Conservation (phyloP, 1,139 yeast genomes). For the Protomyces arabidopsidicola region DNA sequence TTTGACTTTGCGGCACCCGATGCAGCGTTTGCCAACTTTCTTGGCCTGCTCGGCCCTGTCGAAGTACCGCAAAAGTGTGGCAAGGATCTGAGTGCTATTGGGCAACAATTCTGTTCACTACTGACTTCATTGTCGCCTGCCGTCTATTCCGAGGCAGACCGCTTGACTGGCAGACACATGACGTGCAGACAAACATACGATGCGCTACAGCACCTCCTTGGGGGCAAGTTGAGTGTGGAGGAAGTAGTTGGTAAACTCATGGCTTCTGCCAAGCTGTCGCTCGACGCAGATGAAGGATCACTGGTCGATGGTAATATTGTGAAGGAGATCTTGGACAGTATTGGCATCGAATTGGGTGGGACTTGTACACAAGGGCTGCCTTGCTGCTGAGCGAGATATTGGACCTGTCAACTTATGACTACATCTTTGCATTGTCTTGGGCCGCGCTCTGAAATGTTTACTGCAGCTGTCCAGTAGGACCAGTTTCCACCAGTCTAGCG, state of each 20-base stretch:
- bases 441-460: background rate
- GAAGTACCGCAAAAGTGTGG: background rate
- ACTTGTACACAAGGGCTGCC: background rate
- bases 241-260: constrained; percentile 1
- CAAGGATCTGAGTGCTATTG: background rate
- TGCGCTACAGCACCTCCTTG: constrained; percentile 3
- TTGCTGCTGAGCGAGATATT: background rate
- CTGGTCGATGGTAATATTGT: background rate
- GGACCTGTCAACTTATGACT: background rate
- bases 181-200: constrained; percentile 1
- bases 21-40: constrained; percentile 7
- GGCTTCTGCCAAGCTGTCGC: background rate
- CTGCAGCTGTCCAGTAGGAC: background rate
- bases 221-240: background rate
- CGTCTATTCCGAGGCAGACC: background rate
- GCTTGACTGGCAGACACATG: background rate
- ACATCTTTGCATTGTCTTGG: background rate
- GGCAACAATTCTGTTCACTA: constrained; percentile 6
- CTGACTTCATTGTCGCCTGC: constrained; percentile 1
- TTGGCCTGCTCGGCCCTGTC: background rate
- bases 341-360: background rate
- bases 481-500: no score
- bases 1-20: background rate
- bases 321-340: background rate
- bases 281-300: background rate